phyloP scores from a whole-genome alignment of 306 rosid species.

The Parietaria judaica region DNA sequence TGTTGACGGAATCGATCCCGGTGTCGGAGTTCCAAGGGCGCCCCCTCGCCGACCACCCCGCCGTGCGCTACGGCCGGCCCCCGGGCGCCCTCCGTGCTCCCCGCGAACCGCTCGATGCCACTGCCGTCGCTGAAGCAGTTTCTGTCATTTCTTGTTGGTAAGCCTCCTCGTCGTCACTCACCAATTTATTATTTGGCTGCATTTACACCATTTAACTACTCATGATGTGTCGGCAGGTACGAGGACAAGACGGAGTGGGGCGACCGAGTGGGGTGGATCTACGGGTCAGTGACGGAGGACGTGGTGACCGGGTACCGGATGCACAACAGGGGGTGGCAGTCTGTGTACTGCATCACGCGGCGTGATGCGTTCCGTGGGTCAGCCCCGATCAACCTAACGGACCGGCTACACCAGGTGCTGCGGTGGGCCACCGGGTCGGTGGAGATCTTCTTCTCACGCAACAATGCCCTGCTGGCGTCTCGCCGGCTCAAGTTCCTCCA shows the following conservation, averaged over 20 bases:
- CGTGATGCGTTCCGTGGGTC: conserved; percentile 51
- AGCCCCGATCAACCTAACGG: conserved; percentile 51
- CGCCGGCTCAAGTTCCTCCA: conserved; percentile 31
- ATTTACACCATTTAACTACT: not conserved
- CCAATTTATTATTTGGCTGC: no score
- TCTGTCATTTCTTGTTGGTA: conserved; percentile 86
- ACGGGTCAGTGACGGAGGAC: conserved; percentile 49
- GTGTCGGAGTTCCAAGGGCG: conserved; percentile 70
- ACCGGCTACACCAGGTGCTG: conserved; percentile 52
- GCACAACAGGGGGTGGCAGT: conserved; percentile 55
- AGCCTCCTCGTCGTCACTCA: not conserved
- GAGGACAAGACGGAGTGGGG: conserved; percentile 59
- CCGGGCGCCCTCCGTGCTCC: conserved; percentile 63
- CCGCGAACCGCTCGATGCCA: conserved; percentile 74
- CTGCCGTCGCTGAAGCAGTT: conserved; percentile 72
- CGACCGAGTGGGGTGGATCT: conserved; percentile 48
- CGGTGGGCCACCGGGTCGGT: conserved; percentile 53
- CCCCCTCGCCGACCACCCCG: conserved; percentile 75
- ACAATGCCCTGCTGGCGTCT: conserved; percentile 37
- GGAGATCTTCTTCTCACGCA: conserved; percentile 48
- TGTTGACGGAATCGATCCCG: conserved; percentile 57
- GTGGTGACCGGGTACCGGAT: conserved; percentile 48
- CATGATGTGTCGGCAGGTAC: conserved; percentile 20
- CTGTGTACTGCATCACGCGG: conserved; percentile 40
- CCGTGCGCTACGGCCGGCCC: conserved; percentile 61